phyloP scores from a whole-genome alignment of 345 rosid species.

The thale cress (Arabidopsis thaliana) region TAIR10.1 NC_003071.7:18420001-18420500 shows the following conservation, averaged over 20 bases:
- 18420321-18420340: conserved; percentile 37
- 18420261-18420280: conserved; percentile 88
- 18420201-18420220: not conserved
- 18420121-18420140: conserved; percentile 54
- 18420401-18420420: conserved; percentile 44
- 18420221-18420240: not conserved
- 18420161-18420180: conserved; percentile 94
- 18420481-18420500: conserved; percentile 54
- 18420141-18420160: conserved; percentile 82
- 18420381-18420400: not conserved
- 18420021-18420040: not conserved
- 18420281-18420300: conserved; percentile 68
- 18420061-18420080: not conserved
- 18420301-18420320: conserved; percentile 55
- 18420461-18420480: conserved; percentile 49
- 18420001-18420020: conserved; percentile 61
- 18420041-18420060: not conserved
- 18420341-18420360: not conserved
- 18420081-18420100: conserved; percentile 2
- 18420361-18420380: not conserved
- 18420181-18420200: conserved; percentile 55
- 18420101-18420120: conserved; percentile 9
- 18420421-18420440: conserved; percentile 45
- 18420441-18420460: conserved; percentile 37
- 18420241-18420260: not conserved